Conservation (phyloP, 768 basidiomycete genomes). For the Sporobolomyces pararoseus region DNA sequence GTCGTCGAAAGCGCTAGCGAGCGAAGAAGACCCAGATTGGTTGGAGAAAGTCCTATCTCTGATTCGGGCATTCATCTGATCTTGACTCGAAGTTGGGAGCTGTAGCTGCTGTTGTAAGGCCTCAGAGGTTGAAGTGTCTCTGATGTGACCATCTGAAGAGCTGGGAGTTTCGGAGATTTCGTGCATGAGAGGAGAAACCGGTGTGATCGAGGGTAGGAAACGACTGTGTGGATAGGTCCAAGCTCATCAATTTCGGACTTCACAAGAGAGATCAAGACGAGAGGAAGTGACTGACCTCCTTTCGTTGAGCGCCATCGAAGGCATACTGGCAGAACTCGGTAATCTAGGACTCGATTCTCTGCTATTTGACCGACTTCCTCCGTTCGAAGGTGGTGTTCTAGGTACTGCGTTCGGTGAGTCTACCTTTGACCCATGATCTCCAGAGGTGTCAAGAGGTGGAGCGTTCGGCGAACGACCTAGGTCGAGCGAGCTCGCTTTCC, state of each 20-base stretch:
- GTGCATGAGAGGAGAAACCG: constrained; percentile 29
- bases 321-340: constrained; percentile 32
- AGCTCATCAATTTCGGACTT: too few relatives aligned
- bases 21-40: not conserved
- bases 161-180: constrained; percentile 1
- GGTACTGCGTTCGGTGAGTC: not conserved
- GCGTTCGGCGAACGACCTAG: constrained; percentile 24
- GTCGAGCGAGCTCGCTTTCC: constrained; percentile 34
- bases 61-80: not conserved
- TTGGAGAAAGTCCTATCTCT: constrained; percentile 27
- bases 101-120: constrained; percentile 22
- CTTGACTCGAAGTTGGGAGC: not conserved
- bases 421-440: not conserved
- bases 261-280: not conserved
- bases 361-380: not conserved
- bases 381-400: constrained; percentile 14
- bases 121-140: not conserved
- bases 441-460: not conserved
- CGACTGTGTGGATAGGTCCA: too few relatives aligned
- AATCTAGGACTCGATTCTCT: constrained; percentile 15
- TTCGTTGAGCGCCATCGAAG: constrained; percentile 14
- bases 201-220: constrained; percentile 21
- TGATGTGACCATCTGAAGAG: not conserved
- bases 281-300: not conserved
- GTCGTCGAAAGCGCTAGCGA: constrained; percentile 3